phyloP scores from a whole-genome alignment of 768 basidiomycete genomes.

The Hemileccinum impolitum region DNA sequence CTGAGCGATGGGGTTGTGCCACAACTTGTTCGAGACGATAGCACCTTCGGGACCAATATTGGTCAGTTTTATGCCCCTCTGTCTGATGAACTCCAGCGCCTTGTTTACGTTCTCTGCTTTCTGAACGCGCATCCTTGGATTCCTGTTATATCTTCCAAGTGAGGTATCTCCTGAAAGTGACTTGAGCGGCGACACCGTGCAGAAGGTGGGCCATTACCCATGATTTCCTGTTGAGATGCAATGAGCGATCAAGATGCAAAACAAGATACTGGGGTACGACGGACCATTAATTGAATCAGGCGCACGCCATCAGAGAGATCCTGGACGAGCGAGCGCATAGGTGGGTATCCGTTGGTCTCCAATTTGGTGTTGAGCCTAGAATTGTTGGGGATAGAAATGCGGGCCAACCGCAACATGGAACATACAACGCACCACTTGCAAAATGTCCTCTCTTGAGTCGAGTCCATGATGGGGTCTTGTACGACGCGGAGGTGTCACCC shows the following conservation, averaged over 20 bases:
- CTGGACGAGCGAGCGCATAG: slow-evolving; percentile 84
- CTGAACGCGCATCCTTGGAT: slow-evolving; percentile 89
- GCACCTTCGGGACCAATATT: slow-evolving; percentile 96
- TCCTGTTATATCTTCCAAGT: slow-evolving; percentile 92
- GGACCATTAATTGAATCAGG: slow-evolving; percentile 91
- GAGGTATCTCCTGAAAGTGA: slow-evolving; percentile 67
- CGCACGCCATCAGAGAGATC: slow-evolving; percentile 96
- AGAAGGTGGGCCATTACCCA: slow-evolving; percentile 55
- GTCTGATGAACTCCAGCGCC: slow-evolving; percentile 92
- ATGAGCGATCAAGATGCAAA: not conserved
- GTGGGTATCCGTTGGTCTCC: slow-evolving; percentile 76
- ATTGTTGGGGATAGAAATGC: not conserved
- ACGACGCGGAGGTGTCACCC: not conserved
- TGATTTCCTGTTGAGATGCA: slow-evolving; percentile 72
- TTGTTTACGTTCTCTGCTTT: slow-evolving; percentile 98
- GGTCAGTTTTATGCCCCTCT: slow-evolving; percentile 90
- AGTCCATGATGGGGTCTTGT: slow-evolving; percentile 24
- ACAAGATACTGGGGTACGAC: slow-evolving; percentile 12
- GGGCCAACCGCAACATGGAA: not conserved
- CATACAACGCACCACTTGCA: slow-evolving; percentile 77
- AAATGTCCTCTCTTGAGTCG: slow-evolving; percentile 73
- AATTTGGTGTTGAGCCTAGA: slow-evolving; percentile 93
- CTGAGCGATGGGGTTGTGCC: slow-evolving; percentile 3
- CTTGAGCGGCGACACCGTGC: slow-evolving; percentile 6
- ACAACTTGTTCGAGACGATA: slow-evolving; percentile 2